A percentile compares a stretch with the other conserved stretches of the same genome.
Conservation (phyloP, 768 basidiomycete species). For the Kockovaella imperatae region DNA sequence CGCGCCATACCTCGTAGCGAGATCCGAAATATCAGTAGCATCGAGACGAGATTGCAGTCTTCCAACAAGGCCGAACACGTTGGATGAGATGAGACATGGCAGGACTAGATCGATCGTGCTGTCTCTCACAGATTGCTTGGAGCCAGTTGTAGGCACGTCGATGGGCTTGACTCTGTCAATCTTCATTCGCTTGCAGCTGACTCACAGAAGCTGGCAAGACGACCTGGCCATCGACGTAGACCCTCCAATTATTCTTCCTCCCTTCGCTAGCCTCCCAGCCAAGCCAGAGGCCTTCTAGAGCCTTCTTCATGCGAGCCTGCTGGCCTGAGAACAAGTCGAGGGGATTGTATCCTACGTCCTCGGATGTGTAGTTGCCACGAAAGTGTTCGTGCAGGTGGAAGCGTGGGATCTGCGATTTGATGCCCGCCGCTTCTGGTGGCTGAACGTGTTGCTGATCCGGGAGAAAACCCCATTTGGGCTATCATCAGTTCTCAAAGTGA, state of each 20-base stretch:
- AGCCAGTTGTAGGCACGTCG: not conserved
- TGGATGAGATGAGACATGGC: slow-evolving; percentile 14
- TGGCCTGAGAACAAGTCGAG: slow-evolving; percentile 74
- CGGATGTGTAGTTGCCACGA: slow-evolving; percentile 32
- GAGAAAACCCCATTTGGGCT: slow-evolving; percentile 98
- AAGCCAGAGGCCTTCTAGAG: slow-evolving; percentile 64
- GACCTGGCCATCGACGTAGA: slow-evolving; percentile 63
- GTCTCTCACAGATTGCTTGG: not conserved
- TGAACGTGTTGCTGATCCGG: slow-evolving; percentile 56
- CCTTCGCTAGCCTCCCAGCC: slow-evolving; percentile 63
- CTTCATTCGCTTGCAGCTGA: too few species aligned
- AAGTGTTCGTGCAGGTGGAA: slow-evolving; percentile 77
- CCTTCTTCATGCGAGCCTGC: slow-evolving; percentile 54
- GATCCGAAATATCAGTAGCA: slow-evolving; percentile 74
- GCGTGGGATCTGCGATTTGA: slow-evolving; percentile 71
- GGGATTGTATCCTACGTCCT: slow-evolving; percentile 59
- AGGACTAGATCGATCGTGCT: slow-evolving; percentile 8
- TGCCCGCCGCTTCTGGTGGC: slow-evolving; percentile 52
- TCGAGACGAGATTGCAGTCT: slow-evolving; percentile 70
- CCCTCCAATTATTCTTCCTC: slow-evolving; percentile 66
- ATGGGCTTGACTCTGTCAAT: too few species aligned
- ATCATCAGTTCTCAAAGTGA: not conserved
- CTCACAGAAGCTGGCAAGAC: slow-evolving; percentile 57
- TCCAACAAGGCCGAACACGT: slow-evolving; percentile 53
- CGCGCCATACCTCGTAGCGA: slow-evolving; percentile 45